Conservation (phyloP, 495 filamentous ascomycete genomes). For the Ramalina intermedia region DNA sequence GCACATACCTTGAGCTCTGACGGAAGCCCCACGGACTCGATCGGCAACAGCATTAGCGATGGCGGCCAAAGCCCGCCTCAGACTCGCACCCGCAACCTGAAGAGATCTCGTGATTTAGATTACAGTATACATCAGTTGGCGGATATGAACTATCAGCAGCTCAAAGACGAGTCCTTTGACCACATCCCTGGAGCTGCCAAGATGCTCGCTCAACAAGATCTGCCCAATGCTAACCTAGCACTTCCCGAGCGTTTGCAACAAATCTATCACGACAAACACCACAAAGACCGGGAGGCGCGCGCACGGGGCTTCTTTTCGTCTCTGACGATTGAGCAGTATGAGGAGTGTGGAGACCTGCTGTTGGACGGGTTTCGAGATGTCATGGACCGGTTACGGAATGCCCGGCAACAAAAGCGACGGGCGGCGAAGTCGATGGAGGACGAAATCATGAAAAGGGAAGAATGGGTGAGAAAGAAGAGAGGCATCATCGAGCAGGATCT, state of each 20-base stretch:
- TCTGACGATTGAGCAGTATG: slow-evolving; percentile 59
- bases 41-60: slow-evolving; percentile 5
- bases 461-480: slow-evolving; percentile 10
- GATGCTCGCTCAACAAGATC: slow-evolving; percentile 3
- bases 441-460: slow-evolving; percentile 1
- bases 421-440: slow-evolving; percentile 52
- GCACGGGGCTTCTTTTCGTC: slow-evolving; percentile 39
- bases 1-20: slow-evolving; percentile 7
- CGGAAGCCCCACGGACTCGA: slow-evolving; percentile 10
- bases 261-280: slow-evolving; percentile 10
- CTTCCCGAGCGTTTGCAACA: slow-evolving; percentile 8
- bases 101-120: slow-evolving; percentile 12
- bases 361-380: slow-evolving; percentile 51
- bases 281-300: slow-evolving; percentile 9
- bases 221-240: slow-evolving; percentile 7
- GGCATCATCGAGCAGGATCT: slow-evolving; percentile 12
- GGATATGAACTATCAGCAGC: slow-evolving; percentile 14
- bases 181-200: slow-evolving; percentile 7
- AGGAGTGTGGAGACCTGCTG: slow-evolving; percentile 67
- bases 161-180: slow-evolving; percentile 14
- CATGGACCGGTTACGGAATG: slow-evolving; percentile 45
- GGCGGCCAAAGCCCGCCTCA: neutral
- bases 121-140: slow-evolving; percentile 9
- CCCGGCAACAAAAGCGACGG: slow-evolving; percentile 50
- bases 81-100: slow-evolving; percentile 2